Conservation (phyloP, 2,329 filamentous ascomycete genomes). For the Samsoniella hepiali region DNA sequence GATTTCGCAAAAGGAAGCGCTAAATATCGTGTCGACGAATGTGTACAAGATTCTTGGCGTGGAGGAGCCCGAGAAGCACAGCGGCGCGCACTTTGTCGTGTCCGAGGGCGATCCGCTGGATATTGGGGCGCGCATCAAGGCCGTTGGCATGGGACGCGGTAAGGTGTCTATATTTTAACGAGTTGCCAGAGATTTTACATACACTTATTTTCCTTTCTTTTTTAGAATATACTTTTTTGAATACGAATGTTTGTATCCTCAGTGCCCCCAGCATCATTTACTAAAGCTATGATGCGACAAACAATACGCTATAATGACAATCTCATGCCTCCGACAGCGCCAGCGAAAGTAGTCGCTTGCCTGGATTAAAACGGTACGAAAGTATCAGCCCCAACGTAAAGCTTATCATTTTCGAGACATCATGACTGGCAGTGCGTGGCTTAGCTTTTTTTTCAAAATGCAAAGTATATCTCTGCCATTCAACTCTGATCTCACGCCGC, state of each 20-base stretch:
- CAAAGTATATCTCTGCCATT: no score
- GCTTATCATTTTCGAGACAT: no score
- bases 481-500: no score
- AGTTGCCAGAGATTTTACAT: neutral
- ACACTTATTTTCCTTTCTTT: neutral
- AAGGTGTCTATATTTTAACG: conserved; percentile 35
- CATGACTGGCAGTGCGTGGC: no score
- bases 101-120: conserved; percentile 62
- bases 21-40: conserved; percentile 56
- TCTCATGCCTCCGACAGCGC: no score
- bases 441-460: no score
- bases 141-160: conserved; percentile 40
- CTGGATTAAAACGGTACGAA: no score
- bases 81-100: conserved; percentile 53
- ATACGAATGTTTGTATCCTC: neutral
- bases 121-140: conserved; percentile 54
- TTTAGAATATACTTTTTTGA: neutral
- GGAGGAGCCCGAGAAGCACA: conserved; percentile 28
- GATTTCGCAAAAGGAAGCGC: conserved; percentile 51
- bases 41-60: conserved; percentile 57
- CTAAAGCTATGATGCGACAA: no score
- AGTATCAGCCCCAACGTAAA: no score
- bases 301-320: no score
- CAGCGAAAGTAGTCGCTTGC: no score
- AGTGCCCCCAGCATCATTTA: no score